Evolutionary conservation across 768 basidiomycete species (phyloP).

Genomic region (Suillus hirtellus): DNA sequence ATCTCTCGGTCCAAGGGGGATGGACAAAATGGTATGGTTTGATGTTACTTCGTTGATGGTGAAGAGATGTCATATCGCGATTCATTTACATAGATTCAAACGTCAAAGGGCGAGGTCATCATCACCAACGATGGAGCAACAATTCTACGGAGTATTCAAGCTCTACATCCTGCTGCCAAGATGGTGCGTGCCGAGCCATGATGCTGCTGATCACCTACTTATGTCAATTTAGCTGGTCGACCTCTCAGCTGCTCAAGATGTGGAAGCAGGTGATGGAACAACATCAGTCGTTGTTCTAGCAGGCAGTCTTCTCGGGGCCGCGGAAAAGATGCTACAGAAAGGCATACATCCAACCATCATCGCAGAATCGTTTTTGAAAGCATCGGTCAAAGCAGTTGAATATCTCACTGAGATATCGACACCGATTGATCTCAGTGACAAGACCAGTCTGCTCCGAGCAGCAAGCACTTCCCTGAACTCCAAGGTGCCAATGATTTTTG

Average conservation of each 20-base stretch:
- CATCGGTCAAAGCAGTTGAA: slow-evolving; percentile 91
- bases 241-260: slow-evolving; percentile 95
- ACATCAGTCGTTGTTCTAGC: slow-evolving; percentile 97
- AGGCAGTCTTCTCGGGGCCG: slow-evolving; percentile 88
- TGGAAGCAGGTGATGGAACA: slow-evolving; percentile 98
- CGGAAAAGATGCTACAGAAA: slow-evolving; percentile 95
- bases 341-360: slow-evolving; percentile 98
- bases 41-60: slow-evolving; percentile 16
- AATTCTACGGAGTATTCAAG: slow-evolving; percentile 93
- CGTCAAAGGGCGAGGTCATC: slow-evolving; percentile 92
- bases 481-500: slow-evolving; percentile 55
- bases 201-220: slow-evolving; percentile 8
- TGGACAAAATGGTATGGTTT: slow-evolving; percentile 94
- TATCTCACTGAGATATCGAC: slow-evolving; percentile 90
- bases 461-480: slow-evolving; percentile 96
- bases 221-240: slow-evolving; percentile 76
- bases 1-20: slow-evolving; percentile 93
- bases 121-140: slow-evolving; percentile 99
- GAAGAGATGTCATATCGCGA: slow-evolving; percentile 15
- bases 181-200: slow-evolving; percentile 58
- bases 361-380: slow-evolving; percentile 92
- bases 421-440: slow-evolving; percentile 89
- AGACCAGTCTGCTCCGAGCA: slow-evolving; percentile 80
- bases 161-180: slow-evolving; percentile 95
- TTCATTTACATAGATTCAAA: slow-evolving; percentile 73